Conservation (phyloP, 148 eudicot genomes). For the Rhododendron griersonianum region DNA sequence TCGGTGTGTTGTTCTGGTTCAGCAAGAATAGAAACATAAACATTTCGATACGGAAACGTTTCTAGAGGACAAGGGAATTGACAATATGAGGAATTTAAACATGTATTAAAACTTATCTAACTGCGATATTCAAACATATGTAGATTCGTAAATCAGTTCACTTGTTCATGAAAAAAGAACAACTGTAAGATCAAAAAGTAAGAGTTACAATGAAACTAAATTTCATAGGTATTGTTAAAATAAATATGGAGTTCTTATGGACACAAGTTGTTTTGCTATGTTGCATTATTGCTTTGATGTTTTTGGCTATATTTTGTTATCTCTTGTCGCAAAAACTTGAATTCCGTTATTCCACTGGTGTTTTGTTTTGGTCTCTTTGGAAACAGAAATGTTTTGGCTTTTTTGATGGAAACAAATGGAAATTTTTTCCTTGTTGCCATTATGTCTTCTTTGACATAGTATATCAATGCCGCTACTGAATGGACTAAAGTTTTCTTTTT, state of each 20-base stretch:
- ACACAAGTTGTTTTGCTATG: neutral
- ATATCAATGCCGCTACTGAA: neutral
- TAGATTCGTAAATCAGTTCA: neutral
- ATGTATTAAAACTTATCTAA: neutral
- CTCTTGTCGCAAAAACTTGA: neutral
- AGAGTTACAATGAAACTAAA: neutral
- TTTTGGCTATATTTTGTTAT: conserved; percentile 8
- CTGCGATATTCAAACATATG: neutral
- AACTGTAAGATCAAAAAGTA: neutral
- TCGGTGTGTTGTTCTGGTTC: neutral
- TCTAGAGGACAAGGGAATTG: neutral
- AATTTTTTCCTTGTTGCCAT: neutral
- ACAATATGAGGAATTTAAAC: neutral
- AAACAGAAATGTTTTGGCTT: neutral
- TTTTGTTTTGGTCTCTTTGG: neutral
- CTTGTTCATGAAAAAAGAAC: neutral
- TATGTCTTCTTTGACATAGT: conserved; percentile 8
- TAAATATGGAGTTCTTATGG: neutral
- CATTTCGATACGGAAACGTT: neutral
- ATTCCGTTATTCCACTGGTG: neutral
- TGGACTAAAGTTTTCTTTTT: neutral
- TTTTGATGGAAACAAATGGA: neutral
- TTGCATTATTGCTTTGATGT: conserved; percentile 3
- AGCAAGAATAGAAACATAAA: neutral
- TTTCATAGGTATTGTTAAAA: neutral